phyloP scores from a whole-genome alignment of 1,284 basidiomycete species.

The Rhodotorula sp. region DNA sequence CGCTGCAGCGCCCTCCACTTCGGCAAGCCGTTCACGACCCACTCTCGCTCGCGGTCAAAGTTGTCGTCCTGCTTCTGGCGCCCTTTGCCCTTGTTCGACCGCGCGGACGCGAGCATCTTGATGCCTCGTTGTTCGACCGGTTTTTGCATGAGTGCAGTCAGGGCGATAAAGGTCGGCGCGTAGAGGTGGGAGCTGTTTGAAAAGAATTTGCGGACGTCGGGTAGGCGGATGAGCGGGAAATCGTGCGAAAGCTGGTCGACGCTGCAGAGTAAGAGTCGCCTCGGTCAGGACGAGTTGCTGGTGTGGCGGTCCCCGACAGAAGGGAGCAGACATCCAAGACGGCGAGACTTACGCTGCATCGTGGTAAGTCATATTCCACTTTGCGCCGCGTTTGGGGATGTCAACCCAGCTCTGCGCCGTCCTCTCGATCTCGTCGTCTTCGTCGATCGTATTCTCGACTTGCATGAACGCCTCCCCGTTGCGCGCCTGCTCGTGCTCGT shows the following conservation, averaged over 20 bases:
- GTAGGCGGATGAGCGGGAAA: conserved; percentile 21
- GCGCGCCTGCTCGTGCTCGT: neutral
- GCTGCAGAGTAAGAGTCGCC: neutral
- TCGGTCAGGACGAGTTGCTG: neutral
- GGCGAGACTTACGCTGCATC: neutral
- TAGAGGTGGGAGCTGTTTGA: conserved; percentile 14
- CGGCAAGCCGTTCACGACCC: conserved; percentile 11
- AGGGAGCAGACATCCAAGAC: too few relatives aligned
- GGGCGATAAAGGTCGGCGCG: conserved; percentile 22
- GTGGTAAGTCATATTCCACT: neutral
- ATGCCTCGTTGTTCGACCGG: conserved; percentile 8
- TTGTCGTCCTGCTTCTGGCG: conserved; percentile 20
- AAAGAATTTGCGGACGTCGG: conserved; percentile 25
- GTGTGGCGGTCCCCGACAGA: too few relatives aligned
- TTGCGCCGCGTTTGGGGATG: neutral
- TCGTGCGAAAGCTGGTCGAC: conserved; percentile 28
- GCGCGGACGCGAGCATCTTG: conserved; percentile 8
- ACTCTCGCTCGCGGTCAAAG: conserved; percentile 27
- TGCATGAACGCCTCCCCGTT: neutral
- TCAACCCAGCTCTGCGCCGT: neutral
- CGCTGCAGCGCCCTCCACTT: neutral
- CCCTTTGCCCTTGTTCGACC: conserved; percentile 12
- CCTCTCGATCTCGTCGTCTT: neutral
- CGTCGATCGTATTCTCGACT: neutral
- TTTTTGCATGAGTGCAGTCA: neutral